Base-by-base conservation (phyloP, 768 basidiomycete species). In the Paxillus rubicundulus region DNA sequence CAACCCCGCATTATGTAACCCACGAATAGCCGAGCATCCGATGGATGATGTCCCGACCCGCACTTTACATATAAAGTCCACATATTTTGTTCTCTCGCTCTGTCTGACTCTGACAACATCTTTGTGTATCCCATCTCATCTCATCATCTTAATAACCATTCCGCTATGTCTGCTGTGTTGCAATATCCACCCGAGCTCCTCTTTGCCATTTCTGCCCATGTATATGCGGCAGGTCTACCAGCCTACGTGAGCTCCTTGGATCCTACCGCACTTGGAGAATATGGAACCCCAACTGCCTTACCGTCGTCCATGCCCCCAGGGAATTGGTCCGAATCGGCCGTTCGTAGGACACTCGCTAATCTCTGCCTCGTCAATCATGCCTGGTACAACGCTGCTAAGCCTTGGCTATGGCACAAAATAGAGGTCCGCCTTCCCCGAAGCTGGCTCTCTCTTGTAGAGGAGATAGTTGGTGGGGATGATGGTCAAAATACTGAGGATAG, bases 341-440 rank as follows among this genome's bases (percentile, higher is more conserved):
- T 82, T 21, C 81, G 90, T 12, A 75, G 70, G 52, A 85, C 91
- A 0, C 76, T 94, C 18, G 76, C 81, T 5, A 83, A 70, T 59
- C 83, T 92, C 40, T 89, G 86, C 61, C 79, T 89, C 55, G 89
- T 91, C 39, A 89, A 84, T 62, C 86, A 76, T 61, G 77, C 82
- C 3, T 92, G 88, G 87, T 82, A 84, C 63, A 80, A 82, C 27
- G 91, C 89, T 1, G 88, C 91, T n/a, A 87, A 86, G 59, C 90
- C 90, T 0, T 93, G 87, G 88, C 73, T 94, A 5, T 94, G 91
- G 90, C 81, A 80, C 52, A 84, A 84, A 54, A 74, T 93, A 56
- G 91, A 92, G 66, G 86, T 94, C 46, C 81, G 89, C 5, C 79
- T 92, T 5, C 91, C 91, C 9, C 80, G 85, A n/a, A 84, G 81